Conservation (phyloP, 1,284 basidiomycete genomes). For the Apiotrichum veenhuisii region DNA sequence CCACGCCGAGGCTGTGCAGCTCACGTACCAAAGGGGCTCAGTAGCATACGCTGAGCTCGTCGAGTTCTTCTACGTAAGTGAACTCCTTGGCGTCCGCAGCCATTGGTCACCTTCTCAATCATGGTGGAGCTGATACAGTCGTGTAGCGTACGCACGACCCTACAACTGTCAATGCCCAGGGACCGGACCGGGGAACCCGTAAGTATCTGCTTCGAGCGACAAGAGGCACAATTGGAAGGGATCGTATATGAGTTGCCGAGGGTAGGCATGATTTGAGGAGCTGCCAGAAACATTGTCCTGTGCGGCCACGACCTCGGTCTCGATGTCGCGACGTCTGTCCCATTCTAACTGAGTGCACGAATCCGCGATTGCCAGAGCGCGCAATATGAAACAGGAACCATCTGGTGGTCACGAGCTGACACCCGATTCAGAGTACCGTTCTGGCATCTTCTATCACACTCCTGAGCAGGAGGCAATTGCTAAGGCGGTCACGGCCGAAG, state of each 20-base stretch:
- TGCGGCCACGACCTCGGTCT: too few species aligned
- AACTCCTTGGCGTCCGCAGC: too few species aligned
- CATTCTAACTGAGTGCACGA: too few species aligned
- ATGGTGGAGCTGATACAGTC: not conserved
- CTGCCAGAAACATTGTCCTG: too few species aligned
- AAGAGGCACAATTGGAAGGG: too few species aligned
- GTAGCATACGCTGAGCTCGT: conserved; percentile 80
- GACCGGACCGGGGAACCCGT: conserved; percentile 73
- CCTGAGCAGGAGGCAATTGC: conserved; percentile 73
- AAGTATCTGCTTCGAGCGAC: too few species aligned
- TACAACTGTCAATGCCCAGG: conserved; percentile 74
- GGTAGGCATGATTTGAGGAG: not conserved
- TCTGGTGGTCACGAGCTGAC: too few species aligned
- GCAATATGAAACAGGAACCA: not conserved
- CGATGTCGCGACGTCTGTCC: too few species aligned
- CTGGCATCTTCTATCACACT: conserved; percentile 80
- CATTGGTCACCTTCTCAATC: too few species aligned
- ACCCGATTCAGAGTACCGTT: conserved; percentile 78
- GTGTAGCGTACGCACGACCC: conserved; percentile 78
- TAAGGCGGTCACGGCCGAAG: conserved; percentile 72
- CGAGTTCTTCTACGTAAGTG: conserved; percentile 72
- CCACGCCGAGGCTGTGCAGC: conserved; percentile 83
- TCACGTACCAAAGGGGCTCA: conserved; percentile 76
- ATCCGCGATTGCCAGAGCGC: too few species aligned
- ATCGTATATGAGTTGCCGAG: not conserved